Evolutionary conservation across 2,329 filamentous ascomycete genomes (phyloP).

Genomic region (Celoporthe dispersa): DNA sequence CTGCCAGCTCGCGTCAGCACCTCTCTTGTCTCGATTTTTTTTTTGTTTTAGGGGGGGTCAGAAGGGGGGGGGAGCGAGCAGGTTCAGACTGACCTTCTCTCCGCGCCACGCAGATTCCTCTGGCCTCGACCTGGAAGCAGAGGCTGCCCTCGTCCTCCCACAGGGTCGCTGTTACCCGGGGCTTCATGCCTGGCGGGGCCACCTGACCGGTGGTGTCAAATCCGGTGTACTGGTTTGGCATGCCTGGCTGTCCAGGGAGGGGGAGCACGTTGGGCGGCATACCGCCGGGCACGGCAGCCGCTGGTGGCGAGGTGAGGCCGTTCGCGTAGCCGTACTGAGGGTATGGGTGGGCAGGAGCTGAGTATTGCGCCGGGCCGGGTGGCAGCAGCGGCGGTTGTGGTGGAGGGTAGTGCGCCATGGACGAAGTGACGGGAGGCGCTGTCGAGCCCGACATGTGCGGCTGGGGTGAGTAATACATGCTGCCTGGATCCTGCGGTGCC

Average conservation of each 20-base stretch:
- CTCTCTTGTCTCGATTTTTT: neutral
- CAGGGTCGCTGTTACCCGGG: slow-evolving; percentile 90
- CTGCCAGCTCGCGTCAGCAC: slow-evolving; percentile 48
- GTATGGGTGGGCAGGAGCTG: slow-evolving; percentile 61
- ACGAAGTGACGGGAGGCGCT: slow-evolving; percentile 75
- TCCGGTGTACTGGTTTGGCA: slow-evolving; percentile 61
- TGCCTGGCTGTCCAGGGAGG: slow-evolving; percentile 63
- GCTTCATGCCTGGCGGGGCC: slow-evolving; percentile 93
- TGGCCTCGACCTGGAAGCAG: slow-evolving; percentile 96
- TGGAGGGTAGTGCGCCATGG: slow-evolving; percentile 76
- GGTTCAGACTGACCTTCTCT: slow-evolving; percentile 69
- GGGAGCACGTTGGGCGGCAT: slow-evolving; percentile 74
- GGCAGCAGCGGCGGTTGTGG: slow-evolving; percentile 79
- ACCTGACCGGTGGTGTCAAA: slow-evolving; percentile 90
- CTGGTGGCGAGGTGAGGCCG: slow-evolving; percentile 80
- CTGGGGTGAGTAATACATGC: slow-evolving; percentile 75
- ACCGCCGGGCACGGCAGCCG: slow-evolving; percentile 69
- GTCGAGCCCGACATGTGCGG: slow-evolving; percentile 79
- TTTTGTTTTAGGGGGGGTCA: too few relatives aligned
- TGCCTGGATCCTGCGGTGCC: slow-evolving; percentile 63
- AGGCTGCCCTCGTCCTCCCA: slow-evolving; percentile 99
- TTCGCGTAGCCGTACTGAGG: slow-evolving; percentile 74
- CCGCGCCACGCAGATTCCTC: slow-evolving; percentile 92
- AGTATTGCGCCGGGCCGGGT: slow-evolving; percentile 71
- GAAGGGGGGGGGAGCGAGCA: slow-evolving; percentile 34